Conservation (phyloP, 1,284 basidiomycete genomes). For the Melampsora americana region DNA sequence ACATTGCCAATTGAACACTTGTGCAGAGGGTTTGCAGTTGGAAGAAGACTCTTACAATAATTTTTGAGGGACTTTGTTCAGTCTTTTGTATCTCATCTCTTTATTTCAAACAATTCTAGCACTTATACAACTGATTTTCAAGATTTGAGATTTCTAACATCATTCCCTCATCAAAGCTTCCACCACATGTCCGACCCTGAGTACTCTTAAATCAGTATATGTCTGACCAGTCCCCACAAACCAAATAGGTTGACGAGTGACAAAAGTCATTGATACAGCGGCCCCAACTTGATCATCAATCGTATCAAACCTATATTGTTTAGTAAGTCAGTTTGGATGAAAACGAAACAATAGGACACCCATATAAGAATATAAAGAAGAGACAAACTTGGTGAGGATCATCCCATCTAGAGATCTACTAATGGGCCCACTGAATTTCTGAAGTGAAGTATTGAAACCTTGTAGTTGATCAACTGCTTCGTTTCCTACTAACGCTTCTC, state of each 20-base stretch:
- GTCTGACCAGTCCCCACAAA: constrained; percentile 88
- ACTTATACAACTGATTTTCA: too few species aligned
- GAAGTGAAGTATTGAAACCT: constrained; percentile 85
- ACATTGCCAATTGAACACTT: too few species aligned
- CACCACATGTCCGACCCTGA: constrained; percentile 87
- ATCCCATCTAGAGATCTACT: constrained; percentile 91
- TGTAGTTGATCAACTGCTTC: constrained; percentile 92
- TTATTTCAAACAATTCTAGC: too few species aligned
- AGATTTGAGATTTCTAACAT: too few species aligned
- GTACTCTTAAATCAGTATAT: constrained; percentile 84
- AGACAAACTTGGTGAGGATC: constrained; percentile 72
- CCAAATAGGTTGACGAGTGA: constrained; percentile 90
- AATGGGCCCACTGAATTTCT: constrained; percentile 71
- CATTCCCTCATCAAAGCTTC: constrained; percentile 71
- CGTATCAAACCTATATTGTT: constrained; percentile 68
- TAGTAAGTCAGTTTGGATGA: background rate
- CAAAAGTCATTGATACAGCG: constrained; percentile 93
- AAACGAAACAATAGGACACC: background rate
- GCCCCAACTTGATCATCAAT: constrained; percentile 94
- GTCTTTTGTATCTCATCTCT: too few species aligned
- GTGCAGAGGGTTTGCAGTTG: too few species aligned
- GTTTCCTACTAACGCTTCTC: constrained; percentile 91
- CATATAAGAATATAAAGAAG: too few species aligned
- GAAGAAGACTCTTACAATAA: too few species aligned
- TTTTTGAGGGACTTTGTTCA: too few species aligned